phyloP scores from a whole-genome alignment of 192 early-diverging fungal species.

The Jimgerdemannia lactiflua region DNA sequence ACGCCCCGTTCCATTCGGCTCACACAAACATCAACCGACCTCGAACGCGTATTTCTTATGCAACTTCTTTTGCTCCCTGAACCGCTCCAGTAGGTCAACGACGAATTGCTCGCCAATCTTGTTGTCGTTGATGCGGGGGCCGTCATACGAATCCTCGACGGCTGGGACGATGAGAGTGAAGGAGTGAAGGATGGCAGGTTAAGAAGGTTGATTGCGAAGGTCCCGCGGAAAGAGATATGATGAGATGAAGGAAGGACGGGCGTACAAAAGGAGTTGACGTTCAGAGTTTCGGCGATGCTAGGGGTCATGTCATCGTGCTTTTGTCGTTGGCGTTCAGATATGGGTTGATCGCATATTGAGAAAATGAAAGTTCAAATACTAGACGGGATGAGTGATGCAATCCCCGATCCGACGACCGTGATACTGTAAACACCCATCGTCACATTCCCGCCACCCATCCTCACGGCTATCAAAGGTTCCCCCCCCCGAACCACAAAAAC shows the following conservation, averaged over 20 bases:
- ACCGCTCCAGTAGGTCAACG: slow-evolving; percentile 66
- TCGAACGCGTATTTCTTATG: slow-evolving; percentile 86
- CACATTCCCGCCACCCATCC: background rate
- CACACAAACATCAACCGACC: slow-evolving; percentile 22
- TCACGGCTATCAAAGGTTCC: too few species aligned
- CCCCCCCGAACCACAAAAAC: slow-evolving; percentile 11
- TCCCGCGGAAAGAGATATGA: background rate
- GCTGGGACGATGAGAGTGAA: slow-evolving; percentile 31
- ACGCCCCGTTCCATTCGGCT: too few species aligned
- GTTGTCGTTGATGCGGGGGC: slow-evolving; percentile 68
- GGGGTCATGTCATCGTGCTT: slow-evolving; percentile 22
- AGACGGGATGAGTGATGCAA: too few species aligned
- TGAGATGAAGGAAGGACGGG: slow-evolving; percentile 23
- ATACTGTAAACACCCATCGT: background rate
- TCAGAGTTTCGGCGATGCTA: slow-evolving; percentile 53
- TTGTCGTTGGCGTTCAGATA: slow-evolving; percentile 22
- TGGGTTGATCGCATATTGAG: background rate
- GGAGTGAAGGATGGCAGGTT: slow-evolving; percentile 25
- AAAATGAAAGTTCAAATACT: background rate
- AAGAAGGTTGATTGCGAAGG: background rate
- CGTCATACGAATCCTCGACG: slow-evolving; percentile 78
- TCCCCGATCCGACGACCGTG: background rate
- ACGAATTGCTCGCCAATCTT: slow-evolving; percentile 80
- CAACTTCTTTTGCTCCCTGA: slow-evolving; percentile 88
- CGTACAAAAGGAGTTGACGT: slow-evolving; percentile 63